Percentiles rank a stretch among this genome's conserved stretches.
phyloP scores from a whole-genome alignment of 139 green algal genomes.

The Chlamydomonas schloesseri region DNA sequence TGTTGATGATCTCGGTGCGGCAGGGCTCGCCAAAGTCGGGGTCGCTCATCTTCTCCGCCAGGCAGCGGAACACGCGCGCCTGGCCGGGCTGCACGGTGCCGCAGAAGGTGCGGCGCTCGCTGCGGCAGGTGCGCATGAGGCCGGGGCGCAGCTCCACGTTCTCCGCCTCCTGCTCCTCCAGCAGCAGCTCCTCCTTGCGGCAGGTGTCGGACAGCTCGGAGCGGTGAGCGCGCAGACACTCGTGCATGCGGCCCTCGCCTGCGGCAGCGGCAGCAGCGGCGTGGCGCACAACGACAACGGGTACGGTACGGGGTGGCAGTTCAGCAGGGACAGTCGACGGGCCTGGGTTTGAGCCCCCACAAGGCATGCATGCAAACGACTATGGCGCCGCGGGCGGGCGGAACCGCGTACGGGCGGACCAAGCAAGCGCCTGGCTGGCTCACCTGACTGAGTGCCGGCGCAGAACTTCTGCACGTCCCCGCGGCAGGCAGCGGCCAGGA shows the following conservation, averaged over 20 bases:
- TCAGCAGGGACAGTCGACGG: too few species aligned
- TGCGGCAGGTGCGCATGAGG: constrained; percentile 58
- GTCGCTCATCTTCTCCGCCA: constrained; percentile 82
- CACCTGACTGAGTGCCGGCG: constrained; percentile 64
- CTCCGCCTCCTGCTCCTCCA: constrained; percentile 65
- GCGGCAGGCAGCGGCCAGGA: constrained; percentile 76
- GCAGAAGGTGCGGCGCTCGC: constrained; percentile 82
- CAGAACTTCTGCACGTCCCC: constrained; percentile 77
- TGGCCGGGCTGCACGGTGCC: constrained; percentile 58
- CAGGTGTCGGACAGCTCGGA: constrained; percentile 71
- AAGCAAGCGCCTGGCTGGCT: neutral
- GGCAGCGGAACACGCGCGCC: constrained; percentile 74
- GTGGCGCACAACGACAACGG: too few species aligned
- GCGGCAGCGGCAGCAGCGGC: neutral
- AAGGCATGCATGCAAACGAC: too few species aligned
- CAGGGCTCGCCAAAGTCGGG: constrained; percentile 76
- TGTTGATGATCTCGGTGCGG: constrained; percentile 62
- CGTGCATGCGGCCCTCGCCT: constrained; percentile 73
- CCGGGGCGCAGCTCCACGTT: constrained; percentile 67
- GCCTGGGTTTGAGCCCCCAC: too few species aligned
- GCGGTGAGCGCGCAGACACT: constrained; percentile 77
- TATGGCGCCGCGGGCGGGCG: too few species aligned
- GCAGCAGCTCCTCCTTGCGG: constrained; percentile 75
- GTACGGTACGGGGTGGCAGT: too few species aligned
- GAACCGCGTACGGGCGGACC: too few species aligned